phyloP scores from a whole-genome alignment of 345 rosid species.

The Salix brachista region DNA sequence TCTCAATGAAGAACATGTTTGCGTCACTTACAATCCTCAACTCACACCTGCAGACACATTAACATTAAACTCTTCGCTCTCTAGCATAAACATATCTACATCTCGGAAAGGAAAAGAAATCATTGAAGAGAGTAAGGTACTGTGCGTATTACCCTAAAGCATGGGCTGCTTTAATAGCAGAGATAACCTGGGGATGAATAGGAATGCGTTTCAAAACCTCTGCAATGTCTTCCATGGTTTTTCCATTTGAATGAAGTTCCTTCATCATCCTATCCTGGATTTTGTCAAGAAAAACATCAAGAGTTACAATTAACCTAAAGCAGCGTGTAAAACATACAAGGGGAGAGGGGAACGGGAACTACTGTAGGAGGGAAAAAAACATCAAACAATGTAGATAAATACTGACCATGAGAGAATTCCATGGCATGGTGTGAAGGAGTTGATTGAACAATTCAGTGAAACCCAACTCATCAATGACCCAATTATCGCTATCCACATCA shows the following conservation, averaged over 20 bases:
- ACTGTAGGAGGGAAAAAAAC: too few relatives aligned
- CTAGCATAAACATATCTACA: not conserved
- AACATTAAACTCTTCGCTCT: not conserved
- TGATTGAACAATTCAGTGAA: slow-evolving; percentile 65
- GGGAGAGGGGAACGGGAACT: not conserved
- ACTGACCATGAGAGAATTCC: slow-evolving; percentile 81
- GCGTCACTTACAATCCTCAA: slow-evolving; percentile 81
- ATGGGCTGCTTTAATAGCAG: slow-evolving; percentile 72
- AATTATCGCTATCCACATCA: slow-evolving; percentile 85
- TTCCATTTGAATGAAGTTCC: slow-evolving; percentile 60
- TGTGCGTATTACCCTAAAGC: slow-evolving; percentile 55
- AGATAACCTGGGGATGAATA: slow-evolving; percentile 56
- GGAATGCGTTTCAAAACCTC: slow-evolving; percentile 51
- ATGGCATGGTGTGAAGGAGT: slow-evolving; percentile 87
- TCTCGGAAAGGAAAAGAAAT: slow-evolving; percentile 2
- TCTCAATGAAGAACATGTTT: slow-evolving; percentile 71
- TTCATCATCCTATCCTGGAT: slow-evolving; percentile 77
- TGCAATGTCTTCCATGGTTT: slow-evolving; percentile 52
- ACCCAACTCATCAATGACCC: slow-evolving; percentile 76
- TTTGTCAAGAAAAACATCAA: not conserved
- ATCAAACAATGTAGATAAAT: too few relatives aligned
- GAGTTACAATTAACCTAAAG: too few relatives aligned
- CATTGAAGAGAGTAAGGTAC: not conserved
- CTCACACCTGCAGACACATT: slow-evolving; percentile 53
- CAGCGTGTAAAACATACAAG: too few relatives aligned